Base-by-base conservation (phyloP, 495 filamentous ascomycete species). In the Pseudomonodictys pantanalensis region DNA sequence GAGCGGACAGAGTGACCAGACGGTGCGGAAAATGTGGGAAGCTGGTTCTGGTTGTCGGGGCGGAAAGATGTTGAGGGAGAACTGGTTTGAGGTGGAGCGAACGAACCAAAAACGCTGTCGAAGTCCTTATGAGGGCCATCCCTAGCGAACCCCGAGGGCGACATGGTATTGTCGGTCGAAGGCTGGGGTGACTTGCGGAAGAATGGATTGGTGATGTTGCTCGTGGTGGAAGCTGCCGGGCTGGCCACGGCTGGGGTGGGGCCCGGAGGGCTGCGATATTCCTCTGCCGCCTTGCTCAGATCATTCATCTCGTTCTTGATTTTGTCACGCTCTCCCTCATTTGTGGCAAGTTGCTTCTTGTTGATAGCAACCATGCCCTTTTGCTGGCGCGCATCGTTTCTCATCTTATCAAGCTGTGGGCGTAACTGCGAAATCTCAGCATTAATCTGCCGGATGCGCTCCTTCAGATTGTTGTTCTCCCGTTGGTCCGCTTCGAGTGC, bases 331-430 rank as follows among this genome's bases (percentile, higher is more conserved):
- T 97, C 93, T 28, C 78, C 81, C 72, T 98, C 95, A 58, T 85
- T 86, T 1, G 92, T 96, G 32, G 87, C 80, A 45, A 97, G 78
- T 75, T 98, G 93, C 75, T 98, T 97, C 76, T 95, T 97, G 76
- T 95, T 95, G 73, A 98, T 97, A 3, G 95, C 90, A 42, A 95
- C 93, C 41, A 96, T 74, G 9, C 93, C 93, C 73, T 95, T 96
- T 74, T 97, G 91, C 69, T 96, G 93, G 20, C 93, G 84, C 35
- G 91, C 89, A 62, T 93, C 89, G 10, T 84, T 87, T 69, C 89
- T 86, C 51, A 95, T 78, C 75, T 96, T 96, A 64, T 98, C 93
- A 47, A 97, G 79, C 48, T 91, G 84, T 7, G 90, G 91, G 71
- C 89, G 91, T 28, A 97, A 76, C 73, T 88, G 85, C 29, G 81